Evolutionary conservation across 441 rosid species (phyloP), one percentile per base, ranked within the genome.

Genomic region (Macaranga tanarius): DNA sequence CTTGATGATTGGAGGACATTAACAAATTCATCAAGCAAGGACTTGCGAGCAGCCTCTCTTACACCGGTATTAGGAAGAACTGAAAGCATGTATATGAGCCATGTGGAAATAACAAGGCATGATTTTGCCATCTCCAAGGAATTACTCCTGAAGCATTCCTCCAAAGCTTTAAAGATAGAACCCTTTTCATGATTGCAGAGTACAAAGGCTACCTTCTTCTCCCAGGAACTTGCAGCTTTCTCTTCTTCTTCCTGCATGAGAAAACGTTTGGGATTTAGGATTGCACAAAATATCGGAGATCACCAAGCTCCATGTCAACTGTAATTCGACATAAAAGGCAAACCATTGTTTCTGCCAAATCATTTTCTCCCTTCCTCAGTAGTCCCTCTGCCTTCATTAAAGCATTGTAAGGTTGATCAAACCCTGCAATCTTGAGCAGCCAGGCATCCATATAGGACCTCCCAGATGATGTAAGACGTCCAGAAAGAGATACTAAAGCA

Each of bases 121-220:
- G 83, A 83, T 57, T 79, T 86, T 1, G 86, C 87, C 77, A 82
- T 84, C 69, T 85, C 89, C 38, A 86, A 74, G 72, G 92, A 90
- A 65, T 86, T 82, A 56, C 86, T 85, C 77, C 75, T 88, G 67
- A 90, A 83, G 83, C 92, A 86, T 76, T 86, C 88, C 76, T 83
- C 87, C 70, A 90, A 68, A 60, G 89, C 87, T 76, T 84, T 90
- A 63, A 90, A 86, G 74, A 90, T 84, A 22, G 84, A 79, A 55
- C 95, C 92, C 17, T 81, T 84, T 70, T 85, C 92, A 73, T 88
- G 89, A 74, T 88, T 88, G 84, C 89, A 84, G 10, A 90, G 84
- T 47, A 83, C 89, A 76, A 79, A 88, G 13, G 91, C 83, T 42
- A 84, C 84, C 65, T 77, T 84, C 76, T 69, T 88, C 85, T 88